A percentile compares a stretch with the other conserved stretches of the same genome.
These are phyloP conservation scores for Colletotrichum graminicola DNA, from an alignment of 2,329 filamentous ascomycete genomes.

Conservation along the genomic window DNA sequence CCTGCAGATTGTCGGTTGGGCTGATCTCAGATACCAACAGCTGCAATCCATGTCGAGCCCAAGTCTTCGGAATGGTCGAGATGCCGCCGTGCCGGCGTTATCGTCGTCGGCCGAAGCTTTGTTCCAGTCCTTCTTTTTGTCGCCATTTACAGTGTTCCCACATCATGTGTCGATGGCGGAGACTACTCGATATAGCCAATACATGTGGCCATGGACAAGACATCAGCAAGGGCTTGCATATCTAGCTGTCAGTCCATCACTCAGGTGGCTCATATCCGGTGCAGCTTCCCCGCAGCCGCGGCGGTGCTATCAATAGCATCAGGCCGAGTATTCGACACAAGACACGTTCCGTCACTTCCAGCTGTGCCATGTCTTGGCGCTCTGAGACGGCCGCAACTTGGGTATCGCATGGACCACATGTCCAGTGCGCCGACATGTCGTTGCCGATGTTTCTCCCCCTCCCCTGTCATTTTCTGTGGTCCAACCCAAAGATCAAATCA, in stretches of 20 bases:
- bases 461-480: not conserved
- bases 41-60: not conserved
- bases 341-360: slow-evolving; percentile 48
- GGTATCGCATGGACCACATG: slow-evolving; percentile 20
- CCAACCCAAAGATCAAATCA: not conserved
- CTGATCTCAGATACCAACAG: slow-evolving; percentile 11
- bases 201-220: not conserved
- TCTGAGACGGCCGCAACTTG: slow-evolving; percentile 29
- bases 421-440: slow-evolving; percentile 17
- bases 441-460: not conserved
- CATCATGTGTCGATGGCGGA: slow-evolving; percentile 12
- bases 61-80: slow-evolving; percentile 2
- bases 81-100: no score
- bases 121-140: not conserved
- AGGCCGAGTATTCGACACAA: slow-evolving; percentile 50
- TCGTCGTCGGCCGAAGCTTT: not conserved
- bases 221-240: slow-evolving; percentile 3
- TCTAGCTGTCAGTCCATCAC: slow-evolving; percentile 23
- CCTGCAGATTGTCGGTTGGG: slow-evolving; percentile 13
- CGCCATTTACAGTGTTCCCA: slow-evolving; percentile 1
- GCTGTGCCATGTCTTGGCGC: slow-evolving; percentile 36
- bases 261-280: slow-evolving; percentile 12
- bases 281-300: slow-evolving; percentile 3
- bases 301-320: slow-evolving; percentile 37
- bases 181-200: not conserved